Percentiles rank a stretch among this genome's conserved stretches.
Evolutionary conservation across 345 rosid genomes (phyloP).

Genomic region (Arabis alpina): DNA sequence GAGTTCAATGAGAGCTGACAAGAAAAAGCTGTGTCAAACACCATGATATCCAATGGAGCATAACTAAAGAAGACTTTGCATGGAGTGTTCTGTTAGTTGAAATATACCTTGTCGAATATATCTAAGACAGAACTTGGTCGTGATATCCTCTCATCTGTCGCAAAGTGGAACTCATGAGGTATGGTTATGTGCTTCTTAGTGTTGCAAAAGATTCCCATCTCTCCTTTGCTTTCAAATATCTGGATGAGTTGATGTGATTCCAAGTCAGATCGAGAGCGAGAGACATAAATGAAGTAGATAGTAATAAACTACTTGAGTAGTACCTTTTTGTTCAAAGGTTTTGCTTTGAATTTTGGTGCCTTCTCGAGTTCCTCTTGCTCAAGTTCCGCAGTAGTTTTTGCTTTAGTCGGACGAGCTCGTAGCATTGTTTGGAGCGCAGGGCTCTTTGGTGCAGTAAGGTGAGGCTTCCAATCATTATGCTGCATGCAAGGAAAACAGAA

Average conservation of each 20-base stretch:
- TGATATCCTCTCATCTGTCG: slow-evolving; percentile 84
- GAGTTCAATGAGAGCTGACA: slow-evolving; percentile 84
- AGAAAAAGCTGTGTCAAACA: slow-evolving; percentile 27
- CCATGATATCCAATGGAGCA: neutral
- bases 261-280: slow-evolving; percentile 7
- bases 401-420: slow-evolving; percentile 83
- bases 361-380: slow-evolving; percentile 92
- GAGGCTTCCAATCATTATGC: slow-evolving; percentile 64
- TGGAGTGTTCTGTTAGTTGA: slow-evolving; percentile 5
- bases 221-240: slow-evolving; percentile 99
- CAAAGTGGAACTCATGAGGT: slow-evolving; percentile 92
- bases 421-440: slow-evolving; percentile 82
- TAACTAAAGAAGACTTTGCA: slow-evolving; percentile 6
- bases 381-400: slow-evolving; percentile 80
- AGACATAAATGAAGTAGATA: neutral
- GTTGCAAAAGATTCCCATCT: slow-evolving; percentile 75
- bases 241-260: slow-evolving; percentile 38
- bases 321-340: slow-evolving; percentile 95
- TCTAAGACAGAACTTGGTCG: slow-evolving; percentile 61
- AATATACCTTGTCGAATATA: slow-evolving; percentile 77
- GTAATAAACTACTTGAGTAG: slow-evolving; percentile 19
- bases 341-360: slow-evolving; percentile 92
- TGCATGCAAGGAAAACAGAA: slow-evolving; percentile 29
- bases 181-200: slow-evolving; percentile 74
- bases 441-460: slow-evolving; percentile 78